Evolutionary conservation across 352 stramenopile species (phyloP).

Genomic region (Pythium aristosporum): DNA sequence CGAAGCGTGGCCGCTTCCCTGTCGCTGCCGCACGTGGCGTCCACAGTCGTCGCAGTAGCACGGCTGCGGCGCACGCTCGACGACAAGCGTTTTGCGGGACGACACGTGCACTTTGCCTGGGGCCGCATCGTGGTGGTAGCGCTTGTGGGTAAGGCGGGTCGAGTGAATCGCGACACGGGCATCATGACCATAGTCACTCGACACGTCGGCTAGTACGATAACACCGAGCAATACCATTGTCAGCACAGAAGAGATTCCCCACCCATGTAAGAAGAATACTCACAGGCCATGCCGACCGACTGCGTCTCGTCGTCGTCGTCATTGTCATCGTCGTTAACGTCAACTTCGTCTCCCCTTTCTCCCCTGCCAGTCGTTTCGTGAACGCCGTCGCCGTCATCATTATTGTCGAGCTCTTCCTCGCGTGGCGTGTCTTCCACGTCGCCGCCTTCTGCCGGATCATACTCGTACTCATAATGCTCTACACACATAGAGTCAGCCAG

Average conservation of each 20-base stretch:
- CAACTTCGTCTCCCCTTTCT: neutral
- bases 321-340: neutral
- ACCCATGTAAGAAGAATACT: neutral
- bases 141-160: neutral
- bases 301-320: conserved; percentile 3
- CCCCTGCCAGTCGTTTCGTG: neutral
- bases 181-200: conserved; percentile 17
- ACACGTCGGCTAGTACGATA: conserved; percentile 7
- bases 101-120: conserved; percentile 19
- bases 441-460: neutral
- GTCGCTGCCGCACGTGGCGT: neutral
- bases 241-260: neutral
- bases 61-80: conserved; percentile 3
- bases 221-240: neutral
- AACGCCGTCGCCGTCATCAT: neutral
- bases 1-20: neutral
- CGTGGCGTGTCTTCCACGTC: neutral
- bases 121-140: neutral
- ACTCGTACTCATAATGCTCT: conserved; percentile 15
- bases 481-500: neutral
- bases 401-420: neutral
- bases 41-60: conserved; percentile 15
- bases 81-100: conserved; percentile 22
- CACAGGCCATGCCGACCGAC: conserved; percentile 13
- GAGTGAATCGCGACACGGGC: neutral